A percentile compares a stretch with the other conserved stretches of the same genome.
Evolutionary conservation across 345 rosid species (phyloP).

Genomic region (Viola odorata): DNA sequence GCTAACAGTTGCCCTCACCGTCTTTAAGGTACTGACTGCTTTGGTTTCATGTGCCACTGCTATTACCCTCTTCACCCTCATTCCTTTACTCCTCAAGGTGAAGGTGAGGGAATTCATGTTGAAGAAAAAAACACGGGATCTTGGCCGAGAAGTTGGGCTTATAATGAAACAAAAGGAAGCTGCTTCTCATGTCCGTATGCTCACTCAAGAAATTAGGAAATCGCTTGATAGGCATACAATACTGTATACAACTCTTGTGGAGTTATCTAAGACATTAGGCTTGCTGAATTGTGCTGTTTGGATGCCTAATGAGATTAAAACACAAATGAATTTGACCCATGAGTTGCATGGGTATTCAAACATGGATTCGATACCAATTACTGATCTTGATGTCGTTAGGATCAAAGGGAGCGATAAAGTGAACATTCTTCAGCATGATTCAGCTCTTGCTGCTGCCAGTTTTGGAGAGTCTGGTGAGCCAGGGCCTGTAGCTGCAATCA

Average conservation of each 20-base stretch:
- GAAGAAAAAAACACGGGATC: conserved; percentile 84
- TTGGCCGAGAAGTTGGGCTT: conserved; percentile 88
- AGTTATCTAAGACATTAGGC: conserved; percentile 77
- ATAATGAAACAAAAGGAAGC: conserved; percentile 87
- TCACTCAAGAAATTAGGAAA: conserved; percentile 90
- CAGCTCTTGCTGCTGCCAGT: conserved; percentile 60
- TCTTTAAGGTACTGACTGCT: conserved; percentile 89
- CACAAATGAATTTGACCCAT: conserved; percentile 69
- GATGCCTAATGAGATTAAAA: conserved; percentile 71
- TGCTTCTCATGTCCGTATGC: conserved; percentile 82
- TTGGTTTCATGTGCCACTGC: conserved; percentile 95
- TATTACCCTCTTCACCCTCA: conserved; percentile 75
- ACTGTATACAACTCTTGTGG: conserved; percentile 80
- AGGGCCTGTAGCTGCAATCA: conserved; percentile 81
- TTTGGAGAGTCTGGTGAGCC: conserved; percentile 43
- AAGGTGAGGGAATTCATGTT: conserved; percentile 90
- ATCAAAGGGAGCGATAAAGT: conserved; percentile 59
- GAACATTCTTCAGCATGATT: conserved; percentile 48
- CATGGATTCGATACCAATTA: conserved; percentile 43
- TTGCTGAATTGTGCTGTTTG: conserved; percentile 92
- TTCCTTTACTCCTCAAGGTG: conserved; percentile 89
- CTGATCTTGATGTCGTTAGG: conserved; percentile 60
- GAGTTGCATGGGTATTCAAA: conserved; percentile 43
- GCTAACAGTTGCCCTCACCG: conserved; percentile 80
- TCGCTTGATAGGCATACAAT: conserved; percentile 82